Evolutionary conservation across 1,139 yeast genomes (phyloP), one percentile per base, ranked within the genome.

Genomic region (Casaregolazyma lundiana): DNA sequence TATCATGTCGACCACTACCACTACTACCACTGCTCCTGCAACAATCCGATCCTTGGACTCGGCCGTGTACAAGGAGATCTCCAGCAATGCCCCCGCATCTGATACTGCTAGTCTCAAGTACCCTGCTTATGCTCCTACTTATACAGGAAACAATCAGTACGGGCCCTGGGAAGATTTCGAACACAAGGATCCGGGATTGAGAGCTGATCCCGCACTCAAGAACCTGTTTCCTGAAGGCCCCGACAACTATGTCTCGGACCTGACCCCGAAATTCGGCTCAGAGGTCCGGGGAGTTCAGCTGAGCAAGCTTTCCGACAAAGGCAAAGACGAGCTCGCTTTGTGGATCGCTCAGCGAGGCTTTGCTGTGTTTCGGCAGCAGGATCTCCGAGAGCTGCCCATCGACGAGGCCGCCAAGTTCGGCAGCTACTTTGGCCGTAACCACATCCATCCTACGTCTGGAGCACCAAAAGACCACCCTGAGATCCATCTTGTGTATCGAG

Each of bases 301-400:
- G 41, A 76, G 84, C 2, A 60, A 72, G 50, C 67, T 81, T 47
- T 62, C 68, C 41, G 71, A 71, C 43, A 67, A 65, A 15, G 84
- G 74, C 18, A 79, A 77, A 57, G 78, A 81, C 60, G 88, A 82
- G 56, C 71, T 82, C 50, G 86, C 88, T 1, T 67, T 78, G 39
- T 69, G 72, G 35, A 83, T 77, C 41, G 87, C 83, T 21, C 76
- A 79, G 62, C 72, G 84, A 55, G 88, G 88, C 45, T 81, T 81
- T 43, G 79, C 78, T 35, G 76, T 80, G 1, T 81, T 82, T 65
- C 73, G 86, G 57, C 75, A 78, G 50, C 88, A 82, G 63, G 87
- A 84, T 57, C 73, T 83, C 53, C 75, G 76, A 44, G 68, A 70
- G 19, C 65, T 75, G 48, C 82, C 84, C 2, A 78, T 83, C 11